Conservation (phyloP, 176 grass and related monocot species). For the Musa acuminata region DNA sequence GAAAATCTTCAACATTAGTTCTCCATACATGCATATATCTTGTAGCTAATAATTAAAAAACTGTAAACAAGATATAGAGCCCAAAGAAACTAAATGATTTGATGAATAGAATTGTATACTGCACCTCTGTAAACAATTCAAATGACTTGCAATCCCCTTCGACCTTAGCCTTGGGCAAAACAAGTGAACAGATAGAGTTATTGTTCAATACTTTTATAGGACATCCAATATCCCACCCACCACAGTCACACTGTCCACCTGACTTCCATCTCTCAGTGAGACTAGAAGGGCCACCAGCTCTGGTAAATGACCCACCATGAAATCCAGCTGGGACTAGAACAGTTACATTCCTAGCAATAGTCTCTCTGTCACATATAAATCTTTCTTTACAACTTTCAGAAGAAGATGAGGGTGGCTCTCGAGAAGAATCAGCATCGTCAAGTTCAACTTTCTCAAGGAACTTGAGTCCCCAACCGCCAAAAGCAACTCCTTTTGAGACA, state of each 20-base stretch:
- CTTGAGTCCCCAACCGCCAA: conserved; percentile 40
- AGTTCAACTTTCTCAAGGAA: conserved; percentile 22
- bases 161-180: background rate
- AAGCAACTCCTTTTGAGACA: conserved; percentile 3
- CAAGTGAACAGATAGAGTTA: background rate
- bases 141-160: background rate
- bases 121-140: background rate
- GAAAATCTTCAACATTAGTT: conserved; percentile 6
- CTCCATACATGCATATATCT: background rate
- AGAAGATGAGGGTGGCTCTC: background rate
- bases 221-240: conserved; percentile 46
- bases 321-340: conserved; percentile 31
- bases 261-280: conserved; percentile 34
- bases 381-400: conserved; percentile 7
- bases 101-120: background rate
- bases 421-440: background rate
- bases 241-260: conserved; percentile 32
- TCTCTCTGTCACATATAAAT: background rate
- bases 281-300: conserved; percentile 19
- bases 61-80: background rate
- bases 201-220: conserved; percentile 29
- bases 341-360: conserved; percentile 10
- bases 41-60: conserved; percentile 4
- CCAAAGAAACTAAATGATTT: background rate
- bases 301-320: conserved; percentile 27